Conservation (phyloP, 2,329 filamentous ascomycete genomes). For the Cladorrhinum sp. region DNA sequence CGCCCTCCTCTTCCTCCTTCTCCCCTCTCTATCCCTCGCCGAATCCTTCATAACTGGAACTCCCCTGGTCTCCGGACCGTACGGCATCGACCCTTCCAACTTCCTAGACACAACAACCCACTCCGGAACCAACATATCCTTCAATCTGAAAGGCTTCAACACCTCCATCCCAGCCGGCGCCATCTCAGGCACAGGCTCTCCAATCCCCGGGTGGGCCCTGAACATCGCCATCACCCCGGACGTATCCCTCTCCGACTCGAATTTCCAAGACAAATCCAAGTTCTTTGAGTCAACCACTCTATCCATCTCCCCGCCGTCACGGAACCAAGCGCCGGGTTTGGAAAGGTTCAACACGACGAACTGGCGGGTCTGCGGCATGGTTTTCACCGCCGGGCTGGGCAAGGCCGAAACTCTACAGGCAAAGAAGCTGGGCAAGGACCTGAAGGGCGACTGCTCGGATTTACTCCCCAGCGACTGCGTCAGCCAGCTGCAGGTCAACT, state of each 20-base stretch:
- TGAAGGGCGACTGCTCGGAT: conserved; percentile 11
- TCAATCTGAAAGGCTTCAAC: conserved; percentile 17
- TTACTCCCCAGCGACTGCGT: conserved; percentile 16
- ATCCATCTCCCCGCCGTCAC: conserved; percentile 12
- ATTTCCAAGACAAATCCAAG: not conserved
- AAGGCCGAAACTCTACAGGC: not conserved
- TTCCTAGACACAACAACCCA: conserved; percentile 5
- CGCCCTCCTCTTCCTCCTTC: not conserved
- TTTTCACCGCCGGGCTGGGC: conserved; percentile 15
- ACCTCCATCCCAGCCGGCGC: conserved; percentile 16
- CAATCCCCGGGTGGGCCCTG: conserved; percentile 14
- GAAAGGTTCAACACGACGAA: not conserved
- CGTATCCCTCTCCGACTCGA: conserved; percentile 12
- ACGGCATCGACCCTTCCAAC: conserved; percentile 2
- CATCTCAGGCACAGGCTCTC: not conserved
- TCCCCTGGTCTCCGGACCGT: conserved; percentile 11
- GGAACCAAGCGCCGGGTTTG: not conserved
- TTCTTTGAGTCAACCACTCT: conserved; percentile 11
- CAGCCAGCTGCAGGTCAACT: conserved; percentile 15
- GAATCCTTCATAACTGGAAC: conserved; percentile 15
- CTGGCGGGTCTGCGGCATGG: conserved; percentile 20
- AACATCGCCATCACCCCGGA: conserved; percentile 10
- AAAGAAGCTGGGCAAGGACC: not conserved
- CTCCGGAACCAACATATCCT: conserved; percentile 6
- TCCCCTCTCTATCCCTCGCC: conserved; percentile 8